These are phyloP conservation scores for Aspergillus texensis DNA, from an alignment of 2,329 filamentous ascomycete species.

Conservation along the genomic window DNA sequence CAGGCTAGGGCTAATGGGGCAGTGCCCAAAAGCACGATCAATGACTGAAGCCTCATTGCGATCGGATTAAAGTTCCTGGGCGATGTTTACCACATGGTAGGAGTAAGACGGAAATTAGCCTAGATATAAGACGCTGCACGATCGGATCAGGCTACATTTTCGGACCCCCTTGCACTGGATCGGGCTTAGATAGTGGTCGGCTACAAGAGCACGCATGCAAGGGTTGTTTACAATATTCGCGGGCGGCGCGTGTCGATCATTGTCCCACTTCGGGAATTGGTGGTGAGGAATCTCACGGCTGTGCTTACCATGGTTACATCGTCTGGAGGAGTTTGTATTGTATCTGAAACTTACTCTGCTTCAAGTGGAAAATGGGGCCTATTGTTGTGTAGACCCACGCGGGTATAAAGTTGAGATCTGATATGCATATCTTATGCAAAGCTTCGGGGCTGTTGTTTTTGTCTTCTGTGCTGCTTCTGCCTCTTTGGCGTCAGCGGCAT, in stretches of 20 bases:
- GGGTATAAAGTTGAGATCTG: neutral
- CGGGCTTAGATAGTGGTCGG: neutral
- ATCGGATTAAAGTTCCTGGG: neutral
- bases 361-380: neutral
- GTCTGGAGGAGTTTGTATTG: neutral
- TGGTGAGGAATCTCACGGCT: neutral
- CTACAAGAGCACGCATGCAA: neutral
- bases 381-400: neutral
- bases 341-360: neutral
- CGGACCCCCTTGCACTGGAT: neutral
- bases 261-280: neutral
- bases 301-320: neutral
- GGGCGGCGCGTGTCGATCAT: neutral
- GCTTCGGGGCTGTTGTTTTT: neutral
- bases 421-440: neutral
- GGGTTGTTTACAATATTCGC: neutral
- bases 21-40: neutral
- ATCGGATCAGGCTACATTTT: neutral
- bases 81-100: neutral
- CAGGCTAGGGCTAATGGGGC: neutral
- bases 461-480: neutral
- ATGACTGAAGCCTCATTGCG: neutral
- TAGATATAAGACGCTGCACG: neutral
- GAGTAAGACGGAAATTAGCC: neutral
- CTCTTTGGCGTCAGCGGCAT: neutral